phyloP scores from a whole-genome alignment of 352 stramenopile genomes.

The Globisporangium cylindrosporum region DNA sequence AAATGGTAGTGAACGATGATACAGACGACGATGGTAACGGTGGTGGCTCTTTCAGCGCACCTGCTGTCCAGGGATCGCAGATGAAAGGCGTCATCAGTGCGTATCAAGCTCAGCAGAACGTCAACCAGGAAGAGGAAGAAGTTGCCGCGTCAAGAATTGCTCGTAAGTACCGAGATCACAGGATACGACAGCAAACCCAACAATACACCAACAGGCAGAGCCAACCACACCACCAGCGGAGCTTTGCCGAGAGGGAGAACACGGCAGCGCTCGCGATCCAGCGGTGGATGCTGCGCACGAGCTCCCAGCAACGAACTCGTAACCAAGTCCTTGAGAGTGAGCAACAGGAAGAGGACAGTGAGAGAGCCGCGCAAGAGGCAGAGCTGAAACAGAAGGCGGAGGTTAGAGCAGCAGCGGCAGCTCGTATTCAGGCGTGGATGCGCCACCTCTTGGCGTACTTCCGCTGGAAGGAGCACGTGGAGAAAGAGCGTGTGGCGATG shows the following conservation, averaged over 20 bases:
- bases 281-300: slow-evolving; percentile 33
- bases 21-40: background rate
- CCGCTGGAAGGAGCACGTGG: slow-evolving; percentile 21
- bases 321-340: background rate
- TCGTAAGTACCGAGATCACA: slow-evolving; percentile 29
- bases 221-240: slow-evolving; percentile 11
- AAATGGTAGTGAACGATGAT: slow-evolving; percentile 4
- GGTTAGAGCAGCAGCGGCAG: background rate
- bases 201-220: background rate
- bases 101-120: slow-evolving; percentile 8
- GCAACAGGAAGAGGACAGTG: background rate
- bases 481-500: slow-evolving; percentile 9
- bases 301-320: slow-evolving; percentile 25
- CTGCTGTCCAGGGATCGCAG: background rate
- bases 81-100: slow-evolving; percentile 20
- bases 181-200: slow-evolving; percentile 14
- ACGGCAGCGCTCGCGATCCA: slow-evolving; percentile 33
- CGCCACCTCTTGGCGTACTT: slow-evolving; percentile 26
- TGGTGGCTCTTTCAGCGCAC: background rate
- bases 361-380: background rate
- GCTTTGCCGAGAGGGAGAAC: slow-evolving; percentile 17
- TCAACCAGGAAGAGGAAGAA: slow-evolving; percentile 5
- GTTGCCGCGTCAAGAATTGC: slow-evolving; percentile 32
- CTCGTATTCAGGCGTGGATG: slow-evolving; percentile 23
- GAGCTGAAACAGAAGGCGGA: slow-evolving; percentile 8